Base-by-base conservation (phyloP, 2,329 filamentous ascomycete species). In the Ophiobolus disseminans region DNA sequence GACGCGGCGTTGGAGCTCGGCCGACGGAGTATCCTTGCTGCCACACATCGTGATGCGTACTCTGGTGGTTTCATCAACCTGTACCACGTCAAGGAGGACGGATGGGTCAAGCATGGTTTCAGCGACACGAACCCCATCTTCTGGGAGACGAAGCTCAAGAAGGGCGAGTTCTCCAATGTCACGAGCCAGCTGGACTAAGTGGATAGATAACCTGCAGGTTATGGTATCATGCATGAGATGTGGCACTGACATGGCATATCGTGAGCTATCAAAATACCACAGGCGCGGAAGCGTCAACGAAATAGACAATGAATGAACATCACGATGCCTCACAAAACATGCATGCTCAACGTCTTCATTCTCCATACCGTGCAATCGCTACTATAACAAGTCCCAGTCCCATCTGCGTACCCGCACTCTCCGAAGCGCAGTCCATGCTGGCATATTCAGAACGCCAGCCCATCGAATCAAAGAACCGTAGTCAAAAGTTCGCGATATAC, bases 91-190 rank as follows among this genome's bases (percentile, higher is more conserved):
- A 97, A 97, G 86, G 93, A 99, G 81, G 88, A 91, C 58, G 94
- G 94, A 65, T 99, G 94, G 94, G 92, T 96, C 69, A 96, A 96
- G 84, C 93, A 97, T 73, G 94, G 94, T 55, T 99, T 99, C 83
- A 91, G 82, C 63, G 94, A 99, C 76, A 97, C 93, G 65, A 97
- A 97, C 81, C 93, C 93, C 35, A 96, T 97, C 73, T 99, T 99
- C 87, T 99, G 94, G 94, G 89, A 96, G 82, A 97, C 92, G 40
- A 99, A 99, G 86, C 78, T 99, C 70, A 89, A 96, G 75, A 96
- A 96, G 85, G 92, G 92, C 75, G 94, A 99, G 81, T 99, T 99
- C 76, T 93, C 88, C 58, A 97, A 97, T 74, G 92, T 97, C 44
- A 95, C 90, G 49, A 90, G 88, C 66, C 79, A 86, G 68, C 74